Percentiles rank a stretch among this genome's conserved stretches.
Evolutionary conservation across 176 grass and related monocot genomes (phyloP).

Genomic region (Eragrostis curvula): DNA sequence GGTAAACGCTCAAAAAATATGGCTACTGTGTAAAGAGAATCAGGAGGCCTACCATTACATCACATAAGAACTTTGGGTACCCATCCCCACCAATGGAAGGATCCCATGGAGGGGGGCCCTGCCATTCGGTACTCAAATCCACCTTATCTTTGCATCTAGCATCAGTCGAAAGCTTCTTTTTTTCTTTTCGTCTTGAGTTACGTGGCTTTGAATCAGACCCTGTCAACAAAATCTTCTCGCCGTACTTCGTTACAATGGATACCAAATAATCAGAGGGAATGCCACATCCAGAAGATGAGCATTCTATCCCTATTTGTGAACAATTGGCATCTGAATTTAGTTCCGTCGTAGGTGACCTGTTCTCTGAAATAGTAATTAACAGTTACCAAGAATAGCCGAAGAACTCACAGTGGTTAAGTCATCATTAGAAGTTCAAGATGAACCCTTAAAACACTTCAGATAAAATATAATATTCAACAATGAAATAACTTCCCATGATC

Average conservation of each 20-base stretch:
- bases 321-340: too few relatives aligned
- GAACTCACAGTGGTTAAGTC: neutral
- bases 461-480: neutral
- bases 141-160: slow-evolving; percentile 57
- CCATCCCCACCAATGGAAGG: slow-evolving; percentile 79
- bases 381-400: neutral
- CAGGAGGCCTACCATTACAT: slow-evolving; percentile 83
- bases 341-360: slow-evolving; percentile 11
- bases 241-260: slow-evolving; percentile 49
- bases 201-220: slow-evolving; percentile 67
- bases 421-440: slow-evolving; percentile 2
- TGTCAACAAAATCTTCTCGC: slow-evolving; percentile 68
- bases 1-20: neutral
- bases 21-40: neutral
- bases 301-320: slow-evolving; percentile 18
- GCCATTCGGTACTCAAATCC: slow-evolving; percentile 68
- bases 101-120: slow-evolving; percentile 83
- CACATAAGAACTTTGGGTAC: slow-evolving; percentile 84
- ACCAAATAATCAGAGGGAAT: slow-evolving; percentile 35
- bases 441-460: neutral
- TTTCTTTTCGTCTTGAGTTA: slow-evolving; percentile 69
- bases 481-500: neutral
- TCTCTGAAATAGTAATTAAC: slow-evolving; percentile 40
- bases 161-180: slow-evolving; percentile 36
- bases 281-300: slow-evolving; percentile 35